Base-by-base conservation (phyloP, 179 eudicot genomes). In the Drosera spatulata region DNA sequence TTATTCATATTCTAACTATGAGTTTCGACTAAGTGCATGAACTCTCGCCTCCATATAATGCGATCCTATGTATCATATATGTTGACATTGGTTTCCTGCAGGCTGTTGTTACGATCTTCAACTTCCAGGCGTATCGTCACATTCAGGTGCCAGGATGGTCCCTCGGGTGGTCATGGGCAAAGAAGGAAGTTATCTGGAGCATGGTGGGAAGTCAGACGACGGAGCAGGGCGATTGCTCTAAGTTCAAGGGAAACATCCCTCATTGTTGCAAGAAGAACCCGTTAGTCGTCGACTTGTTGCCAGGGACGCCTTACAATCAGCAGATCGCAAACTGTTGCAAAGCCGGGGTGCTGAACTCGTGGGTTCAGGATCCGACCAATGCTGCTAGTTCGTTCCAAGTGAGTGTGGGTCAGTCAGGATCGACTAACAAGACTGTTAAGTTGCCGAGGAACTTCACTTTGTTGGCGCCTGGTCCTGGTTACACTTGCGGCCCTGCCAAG, bases 401-500 rank as follows among this genome's bases (percentile, higher is more conserved):
- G 37, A 75, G 79, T 61, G 79, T 75, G 39, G 79, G 79, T 55
- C 71, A 64, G 53, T 65, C 79, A 0, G 79, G 79, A 64, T 71
- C 79, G 14, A 64, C 70, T 60, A 75, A 75, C 68, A 75, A 68
- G 61, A 75, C 76, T 9, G 79, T 75, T 47, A 71, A 56, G 62
- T 50, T 75, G 13, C 79, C 79, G 8, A 71, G 66, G 45, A 75
- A 75, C 68, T 80, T 77, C 74, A 80, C 84, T 0, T 53, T 73
- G 63, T 54, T 8, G 37, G 75, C 66, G n/a, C 85, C 85, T 0
- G 82, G 79, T 7, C 79, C 79, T 14, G 85, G 85, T 10, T 80
- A 80, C 64, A 74, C 79, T 62, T 77, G 82, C 66, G 82, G 75
- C 39, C 79, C 77, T 2, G 79, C 75, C 50, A 77, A 69, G 71